A percentile compares a stretch with the other conserved stretches of the same genome.
These are phyloP conservation scores for Vicia villosa DNA, from an alignment of 306 rosid genomes.

Conservation along the genomic window DNA sequence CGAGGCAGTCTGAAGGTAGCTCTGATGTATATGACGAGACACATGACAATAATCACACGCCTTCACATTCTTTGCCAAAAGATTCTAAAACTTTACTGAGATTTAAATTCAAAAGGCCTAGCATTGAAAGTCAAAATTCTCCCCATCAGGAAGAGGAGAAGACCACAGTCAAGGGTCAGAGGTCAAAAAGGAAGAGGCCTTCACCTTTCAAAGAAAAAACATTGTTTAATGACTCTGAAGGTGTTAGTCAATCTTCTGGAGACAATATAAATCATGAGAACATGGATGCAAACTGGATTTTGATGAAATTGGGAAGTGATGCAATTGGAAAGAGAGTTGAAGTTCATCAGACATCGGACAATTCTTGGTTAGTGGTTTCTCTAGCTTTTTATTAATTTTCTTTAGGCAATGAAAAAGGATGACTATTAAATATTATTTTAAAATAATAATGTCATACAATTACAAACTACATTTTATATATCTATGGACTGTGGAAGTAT, in stretches of 20 bases:
- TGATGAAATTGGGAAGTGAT: conserved; percentile 91
- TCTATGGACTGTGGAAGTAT: background rate
- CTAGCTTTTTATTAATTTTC: conserved; percentile 9
- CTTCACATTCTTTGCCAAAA: conserved; percentile 64
- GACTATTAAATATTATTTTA: background rate
- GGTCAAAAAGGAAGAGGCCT: conserved; percentile 94
- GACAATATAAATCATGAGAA: conserved; percentile 75
- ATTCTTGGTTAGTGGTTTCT: conserved; percentile 72
- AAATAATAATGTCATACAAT: background rate
- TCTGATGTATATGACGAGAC: conserved; percentile 50
- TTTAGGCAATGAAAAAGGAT: background rate
- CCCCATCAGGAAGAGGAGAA: conserved; percentile 72
- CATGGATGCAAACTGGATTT: conserved; percentile 95
- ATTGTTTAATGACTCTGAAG: conserved; percentile 53
- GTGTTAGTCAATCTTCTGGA: conserved; percentile 50
- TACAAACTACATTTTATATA: background rate
- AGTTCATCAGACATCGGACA: conserved; percentile 84
- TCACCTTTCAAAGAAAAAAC: conserved; percentile 68
- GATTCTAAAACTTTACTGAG: conserved; percentile 75
- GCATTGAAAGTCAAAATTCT: conserved; percentile 65
- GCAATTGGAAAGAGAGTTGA: conserved; percentile 98
- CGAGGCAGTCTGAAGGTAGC: conserved; percentile 65
- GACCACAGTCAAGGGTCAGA: conserved; percentile 81
- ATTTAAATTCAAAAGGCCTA: conserved; percentile 84
- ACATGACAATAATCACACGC: conserved; percentile 53